phyloP scores from a whole-genome alignment of 2,329 filamentous ascomycete genomes.

The Ceratocystiopsis sp. region DNA sequence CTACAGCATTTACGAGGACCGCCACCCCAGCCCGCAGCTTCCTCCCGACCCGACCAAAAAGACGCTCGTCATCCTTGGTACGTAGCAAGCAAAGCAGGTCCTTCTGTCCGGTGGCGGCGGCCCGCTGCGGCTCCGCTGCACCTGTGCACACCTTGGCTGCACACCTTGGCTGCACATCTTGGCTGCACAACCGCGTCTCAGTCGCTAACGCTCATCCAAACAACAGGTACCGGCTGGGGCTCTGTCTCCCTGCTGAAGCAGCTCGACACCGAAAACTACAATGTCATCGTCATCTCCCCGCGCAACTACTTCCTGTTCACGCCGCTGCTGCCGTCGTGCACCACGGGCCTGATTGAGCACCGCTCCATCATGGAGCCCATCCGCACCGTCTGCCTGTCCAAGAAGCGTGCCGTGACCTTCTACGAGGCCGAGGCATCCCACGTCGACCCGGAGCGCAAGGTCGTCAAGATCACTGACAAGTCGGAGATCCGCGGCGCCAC shows the following conservation, averaged over 20 bases:
- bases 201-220: constrained; percentile 4
- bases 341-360: constrained; percentile 93
- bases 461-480: constrained; percentile 78
- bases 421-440: constrained; percentile 96
- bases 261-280: constrained; percentile 97
- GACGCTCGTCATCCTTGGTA: constrained; percentile 90
- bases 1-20: constrained; percentile 69
- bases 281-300: constrained; percentile 91
- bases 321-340: constrained; percentile 89
- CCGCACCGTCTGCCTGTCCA: constrained; percentile 86
- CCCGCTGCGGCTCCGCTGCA: not conserved
- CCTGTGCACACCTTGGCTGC: constrained; percentile 4
- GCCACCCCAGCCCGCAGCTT: constrained; percentile 65
- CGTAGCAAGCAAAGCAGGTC: constrained; percentile 2
- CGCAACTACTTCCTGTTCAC: constrained; percentile 99
- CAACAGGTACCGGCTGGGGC: constrained; percentile 78
- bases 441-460: constrained; percentile 80
- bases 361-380: constrained; percentile 99
- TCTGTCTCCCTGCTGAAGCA: constrained; percentile 95
- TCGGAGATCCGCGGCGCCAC: constrained; percentile 80
- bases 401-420: constrained; percentile 84
- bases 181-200: constrained; percentile 4
- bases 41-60: constrained; percentile 80
- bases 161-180: constrained; percentile 2
- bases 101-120: too few species aligned